phyloP scores from a whole-genome alignment of 2,329 filamentous ascomycete genomes.

The Meredithiella fracta region DNA sequence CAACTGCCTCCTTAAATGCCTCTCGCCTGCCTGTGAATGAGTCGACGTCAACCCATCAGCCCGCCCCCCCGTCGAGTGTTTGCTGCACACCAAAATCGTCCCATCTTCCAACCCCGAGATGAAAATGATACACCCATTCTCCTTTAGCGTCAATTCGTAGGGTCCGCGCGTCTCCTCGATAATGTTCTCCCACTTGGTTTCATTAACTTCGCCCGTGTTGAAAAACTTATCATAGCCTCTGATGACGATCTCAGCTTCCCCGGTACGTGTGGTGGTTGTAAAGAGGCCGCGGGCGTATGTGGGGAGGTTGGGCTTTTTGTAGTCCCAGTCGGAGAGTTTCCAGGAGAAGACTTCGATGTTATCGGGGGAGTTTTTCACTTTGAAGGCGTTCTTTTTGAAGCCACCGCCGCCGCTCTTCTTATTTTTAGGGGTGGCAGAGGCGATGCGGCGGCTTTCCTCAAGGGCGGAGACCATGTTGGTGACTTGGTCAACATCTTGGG shows the following conservation, averaged over 20 bases:
- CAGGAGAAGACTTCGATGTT: constrained; percentile 68
- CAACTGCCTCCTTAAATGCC: constrained; percentile 67
- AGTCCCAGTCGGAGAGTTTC: constrained; percentile 90
- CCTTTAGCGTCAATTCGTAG: constrained; percentile 91
- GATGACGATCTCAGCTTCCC: constrained; percentile 56
- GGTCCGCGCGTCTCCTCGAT: constrained; percentile 60
- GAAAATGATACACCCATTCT: constrained; percentile 99
- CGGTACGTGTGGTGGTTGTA: constrained; percentile 52
- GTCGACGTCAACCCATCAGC: constrained; percentile 49
- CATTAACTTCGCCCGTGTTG: constrained; percentile 67
- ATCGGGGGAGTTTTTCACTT: constrained; percentile 44
- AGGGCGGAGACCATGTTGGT: constrained; percentile 48
- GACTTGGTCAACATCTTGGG: constrained; percentile 55
- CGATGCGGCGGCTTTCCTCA: constrained; percentile 36
- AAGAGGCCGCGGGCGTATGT: constrained; percentile 91
- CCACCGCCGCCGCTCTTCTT: constrained; percentile 45
- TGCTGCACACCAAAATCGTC: constrained; percentile 90
- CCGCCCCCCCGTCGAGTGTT: constrained; percentile 84
- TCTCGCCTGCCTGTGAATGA: constrained; percentile 72
- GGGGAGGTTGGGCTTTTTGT: constrained; percentile 72
- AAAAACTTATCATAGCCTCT: constrained; percentile 99
- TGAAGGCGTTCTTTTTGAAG: constrained; percentile 63
- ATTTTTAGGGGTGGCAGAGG: constrained; percentile 20
- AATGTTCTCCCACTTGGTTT: constrained; percentile 73
- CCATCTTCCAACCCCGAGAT: constrained; percentile 80